These are phyloP conservation scores for Colletotrichum coccodes DNA, from an alignment of 2,329 filamentous ascomycete genomes.

Conservation along the genomic window DNA sequence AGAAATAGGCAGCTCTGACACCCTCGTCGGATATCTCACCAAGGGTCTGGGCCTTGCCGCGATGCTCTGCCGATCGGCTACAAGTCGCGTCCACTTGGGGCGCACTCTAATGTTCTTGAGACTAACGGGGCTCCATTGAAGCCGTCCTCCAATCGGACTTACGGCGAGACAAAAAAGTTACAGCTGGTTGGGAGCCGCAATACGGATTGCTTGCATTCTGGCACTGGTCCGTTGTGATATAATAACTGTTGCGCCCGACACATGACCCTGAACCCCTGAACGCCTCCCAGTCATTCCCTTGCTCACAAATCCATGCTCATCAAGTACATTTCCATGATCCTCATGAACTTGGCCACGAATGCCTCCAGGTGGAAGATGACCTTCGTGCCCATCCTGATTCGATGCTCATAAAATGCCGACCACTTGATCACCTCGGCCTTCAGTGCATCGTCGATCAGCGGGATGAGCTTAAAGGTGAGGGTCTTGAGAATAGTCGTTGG, in stretches of 20 bases:
- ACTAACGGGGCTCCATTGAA: neutral
- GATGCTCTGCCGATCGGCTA: neutral
- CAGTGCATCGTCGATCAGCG: constrained; percentile 85
- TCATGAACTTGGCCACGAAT: constrained; percentile 99
- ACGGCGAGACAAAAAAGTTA: neutral
- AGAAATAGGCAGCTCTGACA: neutral
- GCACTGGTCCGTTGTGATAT: neutral
- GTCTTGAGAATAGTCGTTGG: constrained; percentile 94
- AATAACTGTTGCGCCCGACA: neutral
- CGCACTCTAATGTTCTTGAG: neutral
- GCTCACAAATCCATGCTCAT: constrained; percentile 83
- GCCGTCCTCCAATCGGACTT: neutral
- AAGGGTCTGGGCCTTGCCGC: neutral
- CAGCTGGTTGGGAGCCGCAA: neutral
- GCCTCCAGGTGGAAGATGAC: constrained; percentile 98
- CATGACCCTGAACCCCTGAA: constrained; percentile 22
- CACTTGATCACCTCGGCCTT: constrained; percentile 95
- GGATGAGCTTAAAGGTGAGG: constrained; percentile 91
- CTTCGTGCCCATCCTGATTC: constrained; percentile 91
- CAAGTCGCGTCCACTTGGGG: neutral
- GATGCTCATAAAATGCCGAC: constrained; percentile 97
- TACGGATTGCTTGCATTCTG: neutral
- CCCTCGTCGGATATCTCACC: neutral
- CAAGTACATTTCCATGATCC: constrained; percentile 88
- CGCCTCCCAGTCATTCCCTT: constrained; percentile 37